phyloP scores from a whole-genome alignment of 768 basidiomycete genomes.

The Lyophyllum atratum region DNA sequence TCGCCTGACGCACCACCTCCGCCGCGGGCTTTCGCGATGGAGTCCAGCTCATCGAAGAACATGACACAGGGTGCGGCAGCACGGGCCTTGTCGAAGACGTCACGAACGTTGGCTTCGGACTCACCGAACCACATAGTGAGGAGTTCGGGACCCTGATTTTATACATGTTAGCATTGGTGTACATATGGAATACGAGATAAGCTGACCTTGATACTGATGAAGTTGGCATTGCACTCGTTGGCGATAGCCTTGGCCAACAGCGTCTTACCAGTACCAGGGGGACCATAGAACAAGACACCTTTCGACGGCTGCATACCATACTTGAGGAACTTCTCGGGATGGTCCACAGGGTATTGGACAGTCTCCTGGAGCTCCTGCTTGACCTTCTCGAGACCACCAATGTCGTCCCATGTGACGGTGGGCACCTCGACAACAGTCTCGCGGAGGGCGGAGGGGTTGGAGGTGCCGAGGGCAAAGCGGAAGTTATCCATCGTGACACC shows the following conservation, averaged over 20 bases:
- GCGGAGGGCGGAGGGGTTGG: constrained; percentile 97
- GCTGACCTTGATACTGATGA: constrained; percentile 93
- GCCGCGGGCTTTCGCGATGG: constrained; percentile 97
- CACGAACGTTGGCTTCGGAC: constrained; percentile 99
- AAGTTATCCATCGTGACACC: constrained; percentile 99
- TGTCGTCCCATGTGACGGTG: constrained; percentile 98
- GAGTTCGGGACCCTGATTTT: constrained; percentile 82
- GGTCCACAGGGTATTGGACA: constrained; percentile 99
- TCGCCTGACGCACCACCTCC: constrained; percentile 79
- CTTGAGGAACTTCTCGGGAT: constrained; percentile 99
- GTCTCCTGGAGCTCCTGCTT: constrained; percentile 99
- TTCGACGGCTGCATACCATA: constrained; percentile 99
- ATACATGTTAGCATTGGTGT: constrained; percentile 15
- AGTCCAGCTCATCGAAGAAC: constrained; percentile 99
- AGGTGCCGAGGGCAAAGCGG: constrained; percentile 96
- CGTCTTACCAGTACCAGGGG: constrained; percentile 99
- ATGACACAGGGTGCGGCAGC: constrained; percentile 99
- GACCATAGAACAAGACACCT: constrained; percentile 99
- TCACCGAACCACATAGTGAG: constrained; percentile 99
- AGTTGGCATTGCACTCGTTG: constrained; percentile 99
- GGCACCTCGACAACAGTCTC: constrained; percentile 99
- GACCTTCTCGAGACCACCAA: constrained; percentile 99
- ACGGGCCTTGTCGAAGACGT: constrained; percentile 99
- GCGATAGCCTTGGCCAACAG: constrained; percentile 98
- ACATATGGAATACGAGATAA: not conserved